Conservation (phyloP, 345 rosid species). For the Arabidopsis thaliana region TAIR10.1 NC_003074.8:7256501-7257000, state of each 20-base stretch:
- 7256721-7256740: not conserved
- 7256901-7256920: not conserved
- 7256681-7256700: not conserved
- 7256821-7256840: too few species aligned
- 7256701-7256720: constrained; percentile 10
- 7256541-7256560: not conserved
- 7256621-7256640: not conserved
- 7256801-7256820: not conserved
- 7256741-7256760: not conserved
- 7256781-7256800: not conserved
- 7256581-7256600: not conserved
- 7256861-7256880: not conserved
- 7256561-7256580: not conserved
- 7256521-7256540: too few species aligned
- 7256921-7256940: constrained; percentile 1
- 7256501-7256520: not conserved
- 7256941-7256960: not conserved
- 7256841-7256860: too few species aligned
- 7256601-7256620: not conserved
- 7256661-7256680: not conserved
- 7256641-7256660: not conserved
- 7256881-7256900: not conserved
- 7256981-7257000: not conserved
- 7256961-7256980: not conserved
- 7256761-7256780: constrained; percentile 11